These are phyloP conservation scores for Rhypophila decipiens DNA, from an alignment of 495 filamentous ascomycete species.

Conservation along the genomic window DNA sequence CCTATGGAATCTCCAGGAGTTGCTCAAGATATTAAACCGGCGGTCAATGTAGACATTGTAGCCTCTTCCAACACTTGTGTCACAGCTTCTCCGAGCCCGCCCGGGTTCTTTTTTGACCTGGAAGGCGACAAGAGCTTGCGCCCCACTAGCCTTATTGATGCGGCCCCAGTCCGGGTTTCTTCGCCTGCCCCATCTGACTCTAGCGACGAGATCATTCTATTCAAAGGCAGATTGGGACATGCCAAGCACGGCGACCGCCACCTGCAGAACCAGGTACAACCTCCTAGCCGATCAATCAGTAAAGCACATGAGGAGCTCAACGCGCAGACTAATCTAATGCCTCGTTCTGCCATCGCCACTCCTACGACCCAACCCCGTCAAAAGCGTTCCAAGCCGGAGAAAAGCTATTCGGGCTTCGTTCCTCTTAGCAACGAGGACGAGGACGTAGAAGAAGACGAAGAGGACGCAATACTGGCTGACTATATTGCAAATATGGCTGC, in stretches of 20 bases:
- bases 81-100: too few species aligned
- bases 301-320: too few species aligned
- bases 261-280: too few species aligned
- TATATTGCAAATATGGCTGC: constrained; percentile 68
- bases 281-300: too few species aligned
- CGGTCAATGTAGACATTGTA: too few species aligned
- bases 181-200: constrained; percentile 44
- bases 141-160: background rate
- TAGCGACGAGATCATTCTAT: constrained; percentile 62
- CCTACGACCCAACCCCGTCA: background rate
- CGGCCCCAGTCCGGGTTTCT: constrained; percentile 20
- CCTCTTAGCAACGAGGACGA: too few species aligned
- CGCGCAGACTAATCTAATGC: too few species aligned
- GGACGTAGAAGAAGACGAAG: constrained; percentile 39
- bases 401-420: too few species aligned
- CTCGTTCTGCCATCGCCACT: background rate
- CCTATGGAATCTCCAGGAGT: too few species aligned
- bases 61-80: too few species aligned
- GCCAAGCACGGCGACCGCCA: background rate
- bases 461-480: constrained; percentile 59
- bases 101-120: constrained; percentile 22
- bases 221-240: constrained; percentile 45
- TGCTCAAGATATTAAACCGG: too few species aligned
- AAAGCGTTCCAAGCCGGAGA: background rate
- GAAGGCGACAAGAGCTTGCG: constrained; percentile 13